These are phyloP conservation scores for Rhytidhysteron rufulum DNA, from an alignment of 2,329 filamentous ascomycete genomes.

Conservation along the genomic window DNA sequence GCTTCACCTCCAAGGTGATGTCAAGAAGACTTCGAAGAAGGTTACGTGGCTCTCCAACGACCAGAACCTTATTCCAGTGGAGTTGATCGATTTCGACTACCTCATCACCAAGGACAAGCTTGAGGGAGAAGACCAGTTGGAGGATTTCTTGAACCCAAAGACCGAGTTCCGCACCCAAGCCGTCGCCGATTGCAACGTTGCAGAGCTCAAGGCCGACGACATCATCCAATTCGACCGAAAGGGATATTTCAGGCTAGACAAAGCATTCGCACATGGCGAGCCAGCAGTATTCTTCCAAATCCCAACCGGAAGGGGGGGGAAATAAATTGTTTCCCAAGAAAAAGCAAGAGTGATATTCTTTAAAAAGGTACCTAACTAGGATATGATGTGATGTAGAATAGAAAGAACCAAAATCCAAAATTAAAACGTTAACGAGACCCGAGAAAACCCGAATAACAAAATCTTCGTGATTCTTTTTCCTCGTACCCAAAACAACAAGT, in stretches of 20 bases:
- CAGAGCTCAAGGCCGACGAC: conserved; percentile 74
- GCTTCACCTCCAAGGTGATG: conserved; percentile 86
- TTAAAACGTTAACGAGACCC: too few relatives aligned
- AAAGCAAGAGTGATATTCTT: too few relatives aligned
- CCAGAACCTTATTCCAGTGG: conserved; percentile 73
- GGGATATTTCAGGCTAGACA: conserved; percentile 85
- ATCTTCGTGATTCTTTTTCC: too few relatives aligned
- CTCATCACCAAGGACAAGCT: conserved; percentile 93
- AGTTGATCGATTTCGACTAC: conserved; percentile 93
- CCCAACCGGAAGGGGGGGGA: conserved; percentile 63
- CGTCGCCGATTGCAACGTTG: conserved; percentile 76
- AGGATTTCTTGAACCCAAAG: conserved; percentile 74
- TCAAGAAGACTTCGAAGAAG: conserved; percentile 96
- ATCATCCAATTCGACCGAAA: conserved; percentile 95
- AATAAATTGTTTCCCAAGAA: too few relatives aligned
- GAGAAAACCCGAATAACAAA: too few relatives aligned
- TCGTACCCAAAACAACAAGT: too few relatives aligned
- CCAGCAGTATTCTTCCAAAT: conserved; percentile 65
- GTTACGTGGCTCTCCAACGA: conserved; percentile 84
- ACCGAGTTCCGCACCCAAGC: conserved; percentile 74
- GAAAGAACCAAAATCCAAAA: too few relatives aligned
- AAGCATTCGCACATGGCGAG: conserved; percentile 55
- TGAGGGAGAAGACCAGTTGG: conserved; percentile 76
- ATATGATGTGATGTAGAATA: too few relatives aligned
- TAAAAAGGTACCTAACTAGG: too few relatives aligned